Percentiles rank a stretch among this genome's conserved stretches.
phyloP scores from a whole-genome alignment of 75 land plant genomes.

The Picea glauca region DNA sequence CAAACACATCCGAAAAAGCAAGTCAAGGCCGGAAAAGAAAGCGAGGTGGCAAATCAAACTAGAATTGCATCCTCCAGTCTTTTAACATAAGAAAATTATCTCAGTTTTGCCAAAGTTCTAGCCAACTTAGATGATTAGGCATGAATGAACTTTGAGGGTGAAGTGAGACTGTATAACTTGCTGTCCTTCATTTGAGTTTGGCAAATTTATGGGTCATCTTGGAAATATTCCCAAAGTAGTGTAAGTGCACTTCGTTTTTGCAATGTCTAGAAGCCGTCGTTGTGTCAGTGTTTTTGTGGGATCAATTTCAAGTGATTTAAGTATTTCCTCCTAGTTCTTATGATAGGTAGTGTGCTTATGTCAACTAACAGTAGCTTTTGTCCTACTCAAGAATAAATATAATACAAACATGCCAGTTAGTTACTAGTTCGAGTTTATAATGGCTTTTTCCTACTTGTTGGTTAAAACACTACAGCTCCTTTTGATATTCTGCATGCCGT shows the following conservation, averaged over 20 bases:
- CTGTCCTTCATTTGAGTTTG: not conserved
- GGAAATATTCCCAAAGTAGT: not conserved
- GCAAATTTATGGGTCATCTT: not conserved
- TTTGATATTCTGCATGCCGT: not conserved
- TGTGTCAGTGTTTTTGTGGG: not conserved
- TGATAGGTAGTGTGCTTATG: not conserved
- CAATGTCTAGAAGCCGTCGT: not conserved
- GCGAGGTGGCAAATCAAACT: constrained; percentile 7
- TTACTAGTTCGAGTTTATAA: not conserved
- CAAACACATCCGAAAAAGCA: not conserved
- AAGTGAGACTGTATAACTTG: not conserved
- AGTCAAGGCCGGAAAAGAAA: not conserved
- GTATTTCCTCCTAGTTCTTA: not conserved
- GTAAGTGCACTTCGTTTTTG: not conserved
- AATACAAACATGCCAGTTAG: not conserved
- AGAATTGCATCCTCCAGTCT: not conserved
- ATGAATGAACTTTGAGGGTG: not conserved
- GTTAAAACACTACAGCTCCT: not conserved
- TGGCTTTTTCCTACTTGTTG: not conserved
- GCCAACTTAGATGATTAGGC: not conserved
- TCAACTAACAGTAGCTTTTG: not conserved
- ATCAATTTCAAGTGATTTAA: not conserved
- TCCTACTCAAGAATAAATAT: not conserved
- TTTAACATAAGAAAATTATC: not conserved
- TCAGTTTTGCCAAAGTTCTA: not conserved